phyloP scores from a whole-genome alignment of 1,284 basidiomycete genomes.

The Fomitopsis schrenkii region DNA sequence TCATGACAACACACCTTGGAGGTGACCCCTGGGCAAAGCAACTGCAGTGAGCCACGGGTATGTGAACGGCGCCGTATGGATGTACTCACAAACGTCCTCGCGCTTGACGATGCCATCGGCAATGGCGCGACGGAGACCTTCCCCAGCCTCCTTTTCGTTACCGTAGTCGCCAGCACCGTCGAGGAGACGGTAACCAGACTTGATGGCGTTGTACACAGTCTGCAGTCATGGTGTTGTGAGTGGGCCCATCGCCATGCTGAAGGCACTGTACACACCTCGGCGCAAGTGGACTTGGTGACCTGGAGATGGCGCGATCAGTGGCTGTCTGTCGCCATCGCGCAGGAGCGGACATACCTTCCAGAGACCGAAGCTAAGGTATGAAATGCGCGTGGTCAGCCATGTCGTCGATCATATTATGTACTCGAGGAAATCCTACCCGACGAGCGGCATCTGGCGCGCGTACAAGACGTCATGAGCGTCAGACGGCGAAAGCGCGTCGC shows the following conservation, averaged over 20 bases:
- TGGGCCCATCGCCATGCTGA: background rate
- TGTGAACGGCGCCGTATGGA: slow-evolving; percentile 5
- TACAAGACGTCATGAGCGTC: slow-evolving; percentile 3
- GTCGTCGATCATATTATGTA: slow-evolving; percentile 2
- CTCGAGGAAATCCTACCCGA: slow-evolving; percentile 41
- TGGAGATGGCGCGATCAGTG: slow-evolving; percentile 19
- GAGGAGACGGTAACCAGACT: slow-evolving; percentile 76
- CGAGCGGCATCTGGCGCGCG: slow-evolving; percentile 50
- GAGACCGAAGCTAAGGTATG: slow-evolving; percentile 51
- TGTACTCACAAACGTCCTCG: slow-evolving; percentile 69
- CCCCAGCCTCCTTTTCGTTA: slow-evolving; percentile 87
- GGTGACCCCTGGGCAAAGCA: slow-evolving; percentile 48
- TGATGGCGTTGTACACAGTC: slow-evolving; percentile 70
- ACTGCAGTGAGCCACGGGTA: background rate
- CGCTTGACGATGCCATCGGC: slow-evolving; percentile 69
- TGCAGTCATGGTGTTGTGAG: slow-evolving; percentile 14
- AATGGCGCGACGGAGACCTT: slow-evolving; percentile 71
- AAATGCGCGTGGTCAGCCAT: slow-evolving; percentile 5
- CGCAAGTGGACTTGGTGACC: slow-evolving; percentile 55
- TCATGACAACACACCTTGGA: slow-evolving; percentile 45
- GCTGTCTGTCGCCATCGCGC: background rate
- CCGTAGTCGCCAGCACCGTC: slow-evolving; percentile 82
- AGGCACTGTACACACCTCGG: slow-evolving; percentile 42
- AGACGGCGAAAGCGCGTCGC: background rate
- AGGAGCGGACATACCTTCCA: slow-evolving; percentile 49